phyloP scores from a whole-genome alignment of 495 filamentous ascomycete species.

The Penicillium soppii region DNA sequence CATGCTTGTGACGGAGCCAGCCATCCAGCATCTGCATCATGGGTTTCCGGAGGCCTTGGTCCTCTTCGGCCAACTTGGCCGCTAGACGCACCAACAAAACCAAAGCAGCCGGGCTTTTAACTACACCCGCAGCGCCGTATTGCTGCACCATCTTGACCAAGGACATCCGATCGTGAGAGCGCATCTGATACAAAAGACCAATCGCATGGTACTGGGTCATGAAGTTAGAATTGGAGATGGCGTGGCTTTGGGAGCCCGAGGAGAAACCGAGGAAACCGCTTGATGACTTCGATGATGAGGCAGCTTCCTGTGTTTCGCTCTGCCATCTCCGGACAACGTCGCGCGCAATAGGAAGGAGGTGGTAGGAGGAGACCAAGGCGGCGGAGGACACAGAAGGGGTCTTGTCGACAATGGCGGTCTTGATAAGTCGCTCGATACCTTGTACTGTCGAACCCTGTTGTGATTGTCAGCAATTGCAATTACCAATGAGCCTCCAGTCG shows the following conservation, averaged over 20 bases:
- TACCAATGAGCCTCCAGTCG: not conserved
- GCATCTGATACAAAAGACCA: conserved; percentile 96
- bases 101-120: conserved; percentile 91
- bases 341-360: conserved; percentile 91
- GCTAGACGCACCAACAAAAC: conserved; percentile 91
- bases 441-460: conserved; percentile 88
- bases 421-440: conserved; percentile 97
- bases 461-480: conserved; percentile 11
- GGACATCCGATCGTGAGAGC: conserved; percentile 94
- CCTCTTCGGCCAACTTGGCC: conserved; percentile 93
- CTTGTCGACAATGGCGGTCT: conserved; percentile 99
- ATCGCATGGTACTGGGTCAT: conserved; percentile 99
- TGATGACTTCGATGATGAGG: conserved; percentile 82
- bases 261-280: conserved; percentile 89
- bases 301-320: conserved; percentile 97
- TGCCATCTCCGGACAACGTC: conserved; percentile 98
- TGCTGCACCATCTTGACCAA: conserved; percentile 99
- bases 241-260: conserved; percentile 62
- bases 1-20: conserved; percentile 97
- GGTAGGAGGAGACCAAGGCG: conserved; percentile 95
- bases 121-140: conserved; percentile 83
- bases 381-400: conserved; percentile 97
- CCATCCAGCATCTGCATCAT: conserved; percentile 96
- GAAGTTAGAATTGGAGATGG: conserved; percentile 71
- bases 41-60: conserved; percentile 80